A percentile compares a stretch with the other conserved stretches of the same genome.
Evolutionary conservation across 2,329 filamentous ascomycete species (phyloP).

Genomic region (Metarhizium anisopliae): DNA sequence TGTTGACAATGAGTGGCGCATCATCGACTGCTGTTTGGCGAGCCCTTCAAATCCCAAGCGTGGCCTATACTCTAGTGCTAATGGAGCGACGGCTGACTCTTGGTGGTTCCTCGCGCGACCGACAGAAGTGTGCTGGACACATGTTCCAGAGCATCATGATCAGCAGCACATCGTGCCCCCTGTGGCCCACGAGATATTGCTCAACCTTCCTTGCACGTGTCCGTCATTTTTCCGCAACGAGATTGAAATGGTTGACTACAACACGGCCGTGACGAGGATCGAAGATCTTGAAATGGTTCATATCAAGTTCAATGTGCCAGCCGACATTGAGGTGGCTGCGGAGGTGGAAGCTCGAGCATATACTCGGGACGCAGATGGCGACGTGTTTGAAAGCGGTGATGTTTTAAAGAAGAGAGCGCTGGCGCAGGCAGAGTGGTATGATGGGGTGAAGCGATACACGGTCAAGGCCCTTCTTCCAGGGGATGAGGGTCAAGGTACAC

Average conservation of each 20-base stretch:
- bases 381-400: conserved; percentile 88
- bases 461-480: conserved; percentile 87
- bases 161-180: conserved; percentile 93
- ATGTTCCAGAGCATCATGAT: conserved; percentile 76
- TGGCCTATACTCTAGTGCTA: conserved; percentile 64
- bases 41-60: conserved; percentile 83
- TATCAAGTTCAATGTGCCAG: conserved; percentile 75
- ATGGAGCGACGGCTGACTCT: conserved; percentile 62
- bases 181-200: conserved; percentile 73
- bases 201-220: conserved; percentile 78
- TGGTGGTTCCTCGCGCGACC: conserved; percentile 95
- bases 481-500: conserved; percentile 77
- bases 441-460: conserved; percentile 81
- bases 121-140: conserved; percentile 87
- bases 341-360: conserved; percentile 83
- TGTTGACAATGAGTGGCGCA: conserved; percentile 90
- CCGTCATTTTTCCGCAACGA: conserved; percentile 80
- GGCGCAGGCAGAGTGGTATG: conserved; percentile 85
- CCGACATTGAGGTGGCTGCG: conserved; percentile 84
- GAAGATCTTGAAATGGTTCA: conserved; percentile 93
- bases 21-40: conserved; percentile 89
- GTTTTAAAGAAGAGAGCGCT: conserved; percentile 76
- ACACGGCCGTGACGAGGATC: conserved; percentile 75
- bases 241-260: conserved; percentile 77
- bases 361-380: conserved; percentile 76